Evolutionary conservation across 345 rosid species (phyloP).

Genomic region (Pistacia vera): DNA sequence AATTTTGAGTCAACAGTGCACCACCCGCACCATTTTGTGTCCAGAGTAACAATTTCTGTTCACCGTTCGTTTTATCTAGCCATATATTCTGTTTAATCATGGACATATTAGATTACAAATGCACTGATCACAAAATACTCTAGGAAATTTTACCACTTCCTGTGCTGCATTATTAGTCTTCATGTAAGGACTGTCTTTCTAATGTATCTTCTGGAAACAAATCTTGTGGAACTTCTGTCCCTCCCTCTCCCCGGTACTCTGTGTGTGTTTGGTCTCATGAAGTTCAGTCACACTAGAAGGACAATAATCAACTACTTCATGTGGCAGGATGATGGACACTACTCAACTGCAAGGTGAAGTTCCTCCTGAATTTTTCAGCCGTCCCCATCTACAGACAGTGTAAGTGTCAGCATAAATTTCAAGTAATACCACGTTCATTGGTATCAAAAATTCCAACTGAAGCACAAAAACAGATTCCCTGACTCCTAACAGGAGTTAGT

Average conservation of each 20-base stretch:
- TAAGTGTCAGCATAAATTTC: slow-evolving; percentile 37
- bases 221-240: not conserved
- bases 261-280: not conserved
- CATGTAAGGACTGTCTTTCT: not conserved
- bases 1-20: not conserved
- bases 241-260: no score
- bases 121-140: not conserved
- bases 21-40: not conserved
- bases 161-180: not conserved
- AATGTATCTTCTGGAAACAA: not conserved
- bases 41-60: no score
- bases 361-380: slow-evolving; percentile 59
- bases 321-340: slow-evolving; percentile 63
- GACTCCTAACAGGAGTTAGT: not conserved
- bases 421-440: not conserved
- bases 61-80: no score
- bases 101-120: not conserved
- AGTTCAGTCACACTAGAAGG: not conserved
- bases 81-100: not conserved
- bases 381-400: slow-evolving; percentile 65
- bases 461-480: not conserved
- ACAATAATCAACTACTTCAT: not conserved
- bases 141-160: not conserved
- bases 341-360: slow-evolving; percentile 52
- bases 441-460: not conserved